Percentiles rank a stretch among this genome's conserved stretches.
These are phyloP conservation scores for Mitragyna speciosa DNA, from an alignment of 257 asterid species.

Conservation along the genomic window DNA sequence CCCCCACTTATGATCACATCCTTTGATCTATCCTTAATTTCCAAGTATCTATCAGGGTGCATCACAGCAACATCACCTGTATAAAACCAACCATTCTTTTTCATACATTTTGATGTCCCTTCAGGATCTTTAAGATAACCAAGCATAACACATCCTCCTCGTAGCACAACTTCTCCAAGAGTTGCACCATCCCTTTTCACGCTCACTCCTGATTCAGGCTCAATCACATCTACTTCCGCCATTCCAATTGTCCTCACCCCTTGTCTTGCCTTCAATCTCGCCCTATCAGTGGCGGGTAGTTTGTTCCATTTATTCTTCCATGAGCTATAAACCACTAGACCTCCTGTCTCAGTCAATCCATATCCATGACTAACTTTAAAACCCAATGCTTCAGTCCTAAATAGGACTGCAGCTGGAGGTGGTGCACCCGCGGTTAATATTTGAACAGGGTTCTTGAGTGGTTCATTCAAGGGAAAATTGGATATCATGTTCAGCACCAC, in stretches of 20 bases:
- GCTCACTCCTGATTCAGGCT: constrained; percentile 44
- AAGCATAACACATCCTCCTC: constrained; percentile 57
- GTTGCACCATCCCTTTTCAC: constrained; percentile 54
- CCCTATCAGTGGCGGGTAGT: constrained; percentile 58
- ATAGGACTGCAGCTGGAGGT: constrained; percentile 64
- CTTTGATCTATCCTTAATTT: constrained; percentile 75
- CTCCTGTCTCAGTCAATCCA: constrained; percentile 82
- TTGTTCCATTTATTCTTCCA: constrained; percentile 69
- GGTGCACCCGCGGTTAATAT: constrained; percentile 79
- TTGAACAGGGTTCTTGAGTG: constrained; percentile 38
- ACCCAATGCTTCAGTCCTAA: constrained; percentile 59
- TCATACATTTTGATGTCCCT: constrained; percentile 54
- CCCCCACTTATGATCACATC: constrained; percentile 83
- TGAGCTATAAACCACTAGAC: constrained; percentile 51
- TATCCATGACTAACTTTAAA: constrained; percentile 68
- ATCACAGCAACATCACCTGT: constrained; percentile 84
- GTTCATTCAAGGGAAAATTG: constrained; percentile 30
- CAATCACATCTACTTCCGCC: constrained; percentile 53
- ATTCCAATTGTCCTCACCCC: constrained; percentile 62
- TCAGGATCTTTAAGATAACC: constrained; percentile 66
- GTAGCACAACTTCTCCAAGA: constrained; percentile 57
- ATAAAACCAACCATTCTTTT: constrained; percentile 60
- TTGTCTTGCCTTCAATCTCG: constrained; percentile 66
- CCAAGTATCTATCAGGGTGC: constrained; percentile 76
- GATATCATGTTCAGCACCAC: constrained; percentile 71